Evolutionary conservation across 2,329 filamentous ascomycete genomes (phyloP).

Genomic region (Catunica adiposa): DNA sequence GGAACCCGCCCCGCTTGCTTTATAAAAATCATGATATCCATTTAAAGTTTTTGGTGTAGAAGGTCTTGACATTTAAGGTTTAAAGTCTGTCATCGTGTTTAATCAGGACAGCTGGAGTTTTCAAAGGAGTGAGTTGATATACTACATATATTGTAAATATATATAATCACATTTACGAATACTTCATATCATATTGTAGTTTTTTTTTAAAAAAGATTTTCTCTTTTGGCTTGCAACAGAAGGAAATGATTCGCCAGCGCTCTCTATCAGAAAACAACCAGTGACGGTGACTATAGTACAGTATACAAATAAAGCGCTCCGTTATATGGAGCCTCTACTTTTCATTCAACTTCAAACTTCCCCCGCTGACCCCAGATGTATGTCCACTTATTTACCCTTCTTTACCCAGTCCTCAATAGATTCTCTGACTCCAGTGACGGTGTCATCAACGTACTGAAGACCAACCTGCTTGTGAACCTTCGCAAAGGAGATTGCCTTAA

Average conservation of each 20-base stretch:
- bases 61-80: not conserved
- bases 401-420: constrained; percentile 76
- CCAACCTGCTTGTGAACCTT: constrained; percentile 57
- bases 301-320: constrained; percentile 4
- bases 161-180: not conserved
- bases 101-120: constrained; percentile 9
- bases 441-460: constrained; percentile 59
- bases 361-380: not conserved
- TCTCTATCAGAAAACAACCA: constrained; percentile 13
- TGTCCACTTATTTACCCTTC: constrained; percentile 54
- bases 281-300: constrained; percentile 13
- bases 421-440: constrained; percentile 59
- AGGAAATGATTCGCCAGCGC: constrained; percentile 7
- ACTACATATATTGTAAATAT: not conserved
- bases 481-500: constrained; percentile 55
- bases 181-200: not conserved
- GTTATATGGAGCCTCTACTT: constrained; percentile 1
- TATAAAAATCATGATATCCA: not conserved
- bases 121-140: not conserved
- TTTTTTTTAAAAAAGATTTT: constrained; percentile 1
- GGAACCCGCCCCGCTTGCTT: constrained; percentile 1
- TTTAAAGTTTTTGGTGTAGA: not conserved
- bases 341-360: not conserved
- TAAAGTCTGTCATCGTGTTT: constrained; percentile 7
- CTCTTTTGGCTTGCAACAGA: constrained; percentile 11